A percentile compares a stretch with the other conserved stretches of the same genome.
phyloP scores from a whole-genome alignment of 106 monocot species.

The Triglochin maritima region DNA sequence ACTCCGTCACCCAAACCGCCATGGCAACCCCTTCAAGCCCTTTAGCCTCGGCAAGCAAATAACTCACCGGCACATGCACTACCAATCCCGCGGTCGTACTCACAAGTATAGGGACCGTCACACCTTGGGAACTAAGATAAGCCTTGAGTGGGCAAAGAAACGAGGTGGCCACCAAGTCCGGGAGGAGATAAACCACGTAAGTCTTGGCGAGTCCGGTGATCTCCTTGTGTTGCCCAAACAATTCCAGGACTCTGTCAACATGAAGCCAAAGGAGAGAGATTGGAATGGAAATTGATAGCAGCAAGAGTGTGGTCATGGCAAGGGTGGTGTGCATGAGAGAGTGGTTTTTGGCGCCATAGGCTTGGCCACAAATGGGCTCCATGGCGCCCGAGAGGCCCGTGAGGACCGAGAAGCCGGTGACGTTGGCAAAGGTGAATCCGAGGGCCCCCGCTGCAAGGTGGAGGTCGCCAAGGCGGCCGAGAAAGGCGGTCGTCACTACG shows the following conservation, averaged over 20 bases:
- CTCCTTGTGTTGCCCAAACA: conserved; percentile 52
- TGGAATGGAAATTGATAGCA: conserved; percentile 49
- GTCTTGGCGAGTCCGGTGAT: conserved; percentile 39
- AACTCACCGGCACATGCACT: conserved; percentile 49
- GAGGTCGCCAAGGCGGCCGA: conserved; percentile 36
- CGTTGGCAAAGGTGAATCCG: conserved; percentile 61
- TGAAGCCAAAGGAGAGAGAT: conserved; percentile 70
- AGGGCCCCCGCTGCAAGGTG: conserved; percentile 45
- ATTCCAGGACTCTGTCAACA: conserved; percentile 43
- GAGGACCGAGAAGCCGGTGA: conserved; percentile 54
- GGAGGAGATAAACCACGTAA: conserved; percentile 51
- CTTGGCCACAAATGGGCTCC: conserved; percentile 91
- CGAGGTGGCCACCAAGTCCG: conserved; percentile 56
- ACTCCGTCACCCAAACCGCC: conserved; percentile 69
- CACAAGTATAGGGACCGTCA: conserved; percentile 62
- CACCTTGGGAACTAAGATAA: conserved; percentile 70
- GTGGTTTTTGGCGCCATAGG: conserved; percentile 62
- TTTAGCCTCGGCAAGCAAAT: conserved; percentile 29
- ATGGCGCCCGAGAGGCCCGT: conserved; percentile 46
- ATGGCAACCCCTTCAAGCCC: conserved; percentile 62
- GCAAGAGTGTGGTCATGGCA: conserved; percentile 48
- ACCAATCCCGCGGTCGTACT: conserved; percentile 41
- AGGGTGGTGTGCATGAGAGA: conserved; percentile 65
- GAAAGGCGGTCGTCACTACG: conserved; percentile 34
- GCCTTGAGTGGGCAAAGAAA: conserved; percentile 76